These are phyloP conservation scores for Entelexis paramagnoliae DNA, from an alignment of 1,139 yeast species.

Conservation along the genomic window DNA sequence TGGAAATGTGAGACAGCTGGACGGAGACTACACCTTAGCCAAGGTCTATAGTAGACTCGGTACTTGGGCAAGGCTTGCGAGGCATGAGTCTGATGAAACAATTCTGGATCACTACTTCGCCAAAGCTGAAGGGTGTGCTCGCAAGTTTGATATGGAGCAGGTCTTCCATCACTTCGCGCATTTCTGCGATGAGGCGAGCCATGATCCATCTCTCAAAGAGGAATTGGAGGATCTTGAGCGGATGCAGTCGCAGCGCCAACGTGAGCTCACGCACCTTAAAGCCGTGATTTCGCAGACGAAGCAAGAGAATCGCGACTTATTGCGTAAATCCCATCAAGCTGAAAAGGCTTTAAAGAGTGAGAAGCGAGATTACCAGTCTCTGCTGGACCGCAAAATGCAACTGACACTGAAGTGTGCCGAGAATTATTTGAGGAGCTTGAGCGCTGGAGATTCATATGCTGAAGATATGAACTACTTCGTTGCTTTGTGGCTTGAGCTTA, in stretches of 20 bases:
- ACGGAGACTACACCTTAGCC: constrained; percentile 7
- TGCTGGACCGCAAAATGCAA: constrained; percentile 31
- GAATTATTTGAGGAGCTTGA: constrained; percentile 45
- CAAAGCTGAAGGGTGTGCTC: constrained; percentile 28
- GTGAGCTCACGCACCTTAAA: constrained; percentile 35
- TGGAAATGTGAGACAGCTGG: background rate
- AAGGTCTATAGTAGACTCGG: constrained; percentile 37
- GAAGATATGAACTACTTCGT: constrained; percentile 68
- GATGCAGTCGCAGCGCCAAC: constrained; percentile 32
- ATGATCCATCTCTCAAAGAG: constrained; percentile 38
- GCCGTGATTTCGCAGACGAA: constrained; percentile 34
- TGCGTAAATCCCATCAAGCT: background rate
- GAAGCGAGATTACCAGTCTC: background rate
- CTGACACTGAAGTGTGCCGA: constrained; percentile 50
- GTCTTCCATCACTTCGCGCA: constrained; percentile 52
- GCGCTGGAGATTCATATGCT: constrained; percentile 38
- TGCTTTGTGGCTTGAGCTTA: constrained; percentile 72
- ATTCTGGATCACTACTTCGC: constrained; percentile 50
- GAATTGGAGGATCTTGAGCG: constrained; percentile 37
- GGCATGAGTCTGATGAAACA: constrained; percentile 52
- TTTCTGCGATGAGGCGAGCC: constrained; percentile 63
- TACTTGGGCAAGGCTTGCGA: constrained; percentile 60
- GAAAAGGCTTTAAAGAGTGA: constrained; percentile 10
- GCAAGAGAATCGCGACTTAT: constrained; percentile 26
- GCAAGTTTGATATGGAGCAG: constrained; percentile 23